phyloP scores from a whole-genome alignment of 2,329 filamentous ascomycete genomes.

The Kalaharituber pfeilii region DNA sequence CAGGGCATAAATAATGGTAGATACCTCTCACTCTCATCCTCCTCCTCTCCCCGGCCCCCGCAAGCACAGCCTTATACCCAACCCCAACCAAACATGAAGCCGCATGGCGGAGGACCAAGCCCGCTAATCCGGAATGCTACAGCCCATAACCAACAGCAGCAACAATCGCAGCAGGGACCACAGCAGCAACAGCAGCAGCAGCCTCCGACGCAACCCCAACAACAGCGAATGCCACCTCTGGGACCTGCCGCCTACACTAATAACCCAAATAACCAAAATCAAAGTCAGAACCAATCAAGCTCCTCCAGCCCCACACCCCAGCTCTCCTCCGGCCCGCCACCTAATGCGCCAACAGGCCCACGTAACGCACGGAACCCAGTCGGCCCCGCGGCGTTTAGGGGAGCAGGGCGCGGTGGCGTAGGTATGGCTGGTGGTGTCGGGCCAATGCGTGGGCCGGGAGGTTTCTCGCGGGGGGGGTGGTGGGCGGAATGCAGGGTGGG shows the following conservation, averaged over 20 bases:
- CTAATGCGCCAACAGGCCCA: conserved; percentile 80
- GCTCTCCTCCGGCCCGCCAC: conserved; percentile 39
- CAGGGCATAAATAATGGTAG: conserved; percentile 25
- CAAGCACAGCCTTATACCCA: conserved; percentile 17
- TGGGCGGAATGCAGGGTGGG: conserved; percentile 3
- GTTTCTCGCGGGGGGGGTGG: conserved; percentile 8
- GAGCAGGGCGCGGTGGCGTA: conserved; percentile 56
- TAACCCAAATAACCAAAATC: too few relatives aligned
- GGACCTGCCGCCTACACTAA: too few relatives aligned
- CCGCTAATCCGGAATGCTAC: conserved; percentile 20
- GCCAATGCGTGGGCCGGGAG: conserved; percentile 3
- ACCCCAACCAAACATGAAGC: conserved; percentile 22
- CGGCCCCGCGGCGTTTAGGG: conserved; percentile 75
- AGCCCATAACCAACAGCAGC: conserved; percentile 24
- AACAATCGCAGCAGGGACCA: conserved; percentile 27
- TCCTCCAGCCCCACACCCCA: conserved; percentile 5
- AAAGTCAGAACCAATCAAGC: conserved; percentile 30
- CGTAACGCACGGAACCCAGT: conserved; percentile 58
- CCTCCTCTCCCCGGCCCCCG: conserved; percentile 18
- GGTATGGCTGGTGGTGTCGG: conserved; percentile 8
- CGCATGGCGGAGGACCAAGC: not conserved
- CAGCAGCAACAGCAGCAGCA: too few relatives aligned
- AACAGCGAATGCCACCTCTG: conserved; percentile 24
- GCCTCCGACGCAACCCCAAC: conserved; percentile 36
- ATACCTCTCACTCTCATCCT: conserved; percentile 6